These are phyloP conservation scores for Leptoxyphium fumago DNA, from an alignment of 2,329 filamentous ascomycete genomes.

Conservation along the genomic window DNA sequence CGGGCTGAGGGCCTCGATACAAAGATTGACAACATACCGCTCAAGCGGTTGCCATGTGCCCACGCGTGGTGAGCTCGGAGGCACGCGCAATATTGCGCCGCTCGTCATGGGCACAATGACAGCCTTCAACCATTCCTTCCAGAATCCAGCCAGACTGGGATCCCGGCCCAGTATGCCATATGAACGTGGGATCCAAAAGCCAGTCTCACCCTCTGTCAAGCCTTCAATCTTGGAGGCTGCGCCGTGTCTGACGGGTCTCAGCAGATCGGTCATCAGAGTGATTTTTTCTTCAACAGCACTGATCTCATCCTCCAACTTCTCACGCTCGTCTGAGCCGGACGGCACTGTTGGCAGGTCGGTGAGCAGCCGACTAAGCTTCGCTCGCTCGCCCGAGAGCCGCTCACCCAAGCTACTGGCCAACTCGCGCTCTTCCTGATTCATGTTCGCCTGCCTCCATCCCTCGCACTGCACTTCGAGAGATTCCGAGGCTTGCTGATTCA, in stretches of 20 bases:
- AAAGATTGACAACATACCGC: slow-evolving; percentile 92
- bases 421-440: slow-evolving; percentile 83
- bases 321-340: slow-evolving; percentile 68
- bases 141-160: slow-evolving; percentile 70
- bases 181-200: slow-evolving; percentile 85
- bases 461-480: slow-evolving; percentile 55
- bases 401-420: slow-evolving; percentile 83
- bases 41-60: slow-evolving; percentile 94
- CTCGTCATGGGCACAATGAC: slow-evolving; percentile 93
- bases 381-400: slow-evolving; percentile 71
- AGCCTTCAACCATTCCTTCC: slow-evolving; percentile 96
- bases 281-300: slow-evolving; percentile 96
- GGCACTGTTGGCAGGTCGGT: slow-evolving; percentile 66
- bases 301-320: slow-evolving; percentile 83
- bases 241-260: slow-evolving; percentile 81
- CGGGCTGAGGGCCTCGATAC: slow-evolving; percentile 84
- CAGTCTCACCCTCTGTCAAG: slow-evolving; percentile 84
- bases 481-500: slow-evolving; percentile 68
- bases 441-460: slow-evolving; percentile 44
- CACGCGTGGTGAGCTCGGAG: slow-evolving; percentile 74
- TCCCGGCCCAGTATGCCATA: slow-evolving; percentile 88
- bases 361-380: slow-evolving; percentile 76
- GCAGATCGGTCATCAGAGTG: slow-evolving; percentile 84
- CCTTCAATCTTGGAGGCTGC: slow-evolving; percentile 96
- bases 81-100: slow-evolving; percentile 66